These are phyloP conservation scores for Naematelia aurantialba DNA, from an alignment of 768 basidiomycete species.

Conservation along the genomic window DNA sequence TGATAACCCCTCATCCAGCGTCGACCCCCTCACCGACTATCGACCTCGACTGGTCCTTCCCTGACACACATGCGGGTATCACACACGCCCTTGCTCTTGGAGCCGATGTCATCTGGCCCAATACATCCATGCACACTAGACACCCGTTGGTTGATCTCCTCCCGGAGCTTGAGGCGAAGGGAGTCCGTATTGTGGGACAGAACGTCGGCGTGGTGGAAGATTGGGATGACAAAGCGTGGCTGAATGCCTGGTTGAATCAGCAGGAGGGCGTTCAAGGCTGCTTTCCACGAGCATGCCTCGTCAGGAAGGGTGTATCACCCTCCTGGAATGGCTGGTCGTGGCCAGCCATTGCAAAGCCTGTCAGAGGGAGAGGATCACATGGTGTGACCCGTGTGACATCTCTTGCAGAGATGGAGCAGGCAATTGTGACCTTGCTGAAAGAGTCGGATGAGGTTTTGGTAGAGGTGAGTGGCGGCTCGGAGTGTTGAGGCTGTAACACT, in stretches of 20 bases:
- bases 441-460: conserved; percentile 33
- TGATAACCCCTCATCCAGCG: conserved; percentile 23
- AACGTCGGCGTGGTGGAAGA: conserved; percentile 26
- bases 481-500: background rate
- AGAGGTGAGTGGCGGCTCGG: conserved; percentile 20
- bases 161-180: conserved; percentile 13
- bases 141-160: conserved; percentile 32
- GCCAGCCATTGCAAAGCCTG: conserved; percentile 41
- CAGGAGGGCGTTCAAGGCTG: conserved; percentile 16
- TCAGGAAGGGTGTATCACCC: conserved; percentile 5
- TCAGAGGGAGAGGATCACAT: conserved; percentile 44
- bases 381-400: conserved; percentile 33
- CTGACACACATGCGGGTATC: conserved; percentile 37
- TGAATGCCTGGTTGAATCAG: conserved; percentile 32
- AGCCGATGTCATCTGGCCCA: conserved; percentile 39
- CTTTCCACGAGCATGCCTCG: conserved; percentile 7
- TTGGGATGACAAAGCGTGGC: conserved; percentile 42
- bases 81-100: conserved; percentile 28
- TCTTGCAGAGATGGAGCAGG: conserved; percentile 15
- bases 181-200: conserved; percentile 32
- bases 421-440: conserved; percentile 8
- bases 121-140: conserved; percentile 33
- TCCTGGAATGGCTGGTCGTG: conserved; percentile 11
- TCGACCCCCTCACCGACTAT: conserved; percentile 9
- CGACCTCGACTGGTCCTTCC: conserved; percentile 38